Conservation (phyloP, 1,284 basidiomycete species). For the Marasmius oreades region DNA sequence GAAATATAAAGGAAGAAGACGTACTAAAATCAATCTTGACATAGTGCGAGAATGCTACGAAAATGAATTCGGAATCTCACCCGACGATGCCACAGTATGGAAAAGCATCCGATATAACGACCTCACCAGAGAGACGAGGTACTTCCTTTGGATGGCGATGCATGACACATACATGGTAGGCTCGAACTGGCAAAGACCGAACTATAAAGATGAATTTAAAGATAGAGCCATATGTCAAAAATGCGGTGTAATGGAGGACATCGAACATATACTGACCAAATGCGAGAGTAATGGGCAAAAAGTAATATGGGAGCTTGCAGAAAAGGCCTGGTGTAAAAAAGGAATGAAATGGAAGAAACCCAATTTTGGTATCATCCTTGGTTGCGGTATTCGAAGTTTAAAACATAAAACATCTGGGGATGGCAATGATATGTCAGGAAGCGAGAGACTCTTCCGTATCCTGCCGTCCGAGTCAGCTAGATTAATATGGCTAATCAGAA, state of each 20-base stretch:
- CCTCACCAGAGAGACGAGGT: conserved; percentile 11
- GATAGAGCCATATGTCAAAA: not conserved
- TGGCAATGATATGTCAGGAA: too few species aligned
- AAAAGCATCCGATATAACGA: conserved; percentile 12
- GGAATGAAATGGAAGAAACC: not conserved
- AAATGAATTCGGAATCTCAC: too few species aligned
- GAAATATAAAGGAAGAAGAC: not conserved
- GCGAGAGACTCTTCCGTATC: not conserved
- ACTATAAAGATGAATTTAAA: not conserved
- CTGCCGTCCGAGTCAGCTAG: not conserved
- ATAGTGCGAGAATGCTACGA: not conserved
- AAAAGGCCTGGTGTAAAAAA: conserved; percentile 16
- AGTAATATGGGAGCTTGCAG: conserved; percentile 20
- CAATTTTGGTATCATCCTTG: conserved; percentile 14
- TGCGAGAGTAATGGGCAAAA: conserved; percentile 19
- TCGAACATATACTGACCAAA: conserved; percentile 27
- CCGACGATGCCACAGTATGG: conserved; percentile 14
- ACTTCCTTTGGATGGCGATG: conserved; percentile 29
- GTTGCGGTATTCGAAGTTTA: not conserved
- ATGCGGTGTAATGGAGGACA: conserved; percentile 5
- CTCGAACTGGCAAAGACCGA: conserved; percentile 14
- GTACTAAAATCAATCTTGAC: conserved; percentile 3
- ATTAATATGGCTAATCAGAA: not conserved
- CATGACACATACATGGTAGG: conserved; percentile 22
- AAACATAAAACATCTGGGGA: too few species aligned